Base-by-base conservation (phyloP, 345 rosid species). In the Salix suchowensis region DNA sequence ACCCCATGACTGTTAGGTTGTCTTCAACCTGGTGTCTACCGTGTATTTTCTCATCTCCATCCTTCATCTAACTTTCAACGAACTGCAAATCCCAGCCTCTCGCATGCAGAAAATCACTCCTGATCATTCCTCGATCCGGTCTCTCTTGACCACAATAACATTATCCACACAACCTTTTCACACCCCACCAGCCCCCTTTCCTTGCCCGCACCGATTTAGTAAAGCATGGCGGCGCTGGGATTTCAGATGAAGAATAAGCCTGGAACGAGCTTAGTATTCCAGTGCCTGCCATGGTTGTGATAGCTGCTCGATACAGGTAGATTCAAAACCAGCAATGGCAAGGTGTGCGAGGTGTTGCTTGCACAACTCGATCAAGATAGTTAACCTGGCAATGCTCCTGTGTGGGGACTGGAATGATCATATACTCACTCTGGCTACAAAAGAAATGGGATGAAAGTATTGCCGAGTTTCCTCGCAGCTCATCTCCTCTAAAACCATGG, bases 361-460 rank as follows among this genome's bases (percentile, higher is more conserved):
- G 71, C 83, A 69, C 65, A 30, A 30, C 2, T 67, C 85, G 1
- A 65, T 87, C 37, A 84, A 74, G 78, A 34, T 74, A 40, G 60
- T 81, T 28, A 87, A 88, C 68, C 4, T 83, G 7, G 4, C 86
- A 2, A 76, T 85, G 44, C 80, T 70, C 23, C 21, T 90, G 18
- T 75, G 72, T 19, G 91, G 87, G 4, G 55, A n/a, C 80, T 67
- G 88, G 76, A 26, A 70, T 86, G 75, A 83, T 90, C 34, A 21
- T 85, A 12, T 90, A 90, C 74, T 78, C 91, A 1, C 88, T 90
- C 15, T 90, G 94, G 91, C 87, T 90, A 0, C 72, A 83, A 48
- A 86, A 83, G 75, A 82, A 55, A 74, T 90, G 94, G 94, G 74
- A 77, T 48, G 58, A 36, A 1, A 81, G 81, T 14, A 42, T 84